Percentiles rank a stretch among this genome's conserved stretches.
Evolutionary conservation across 2,329 filamentous ascomycete species (phyloP).

Genomic region (Alternaria alternata): DNA sequence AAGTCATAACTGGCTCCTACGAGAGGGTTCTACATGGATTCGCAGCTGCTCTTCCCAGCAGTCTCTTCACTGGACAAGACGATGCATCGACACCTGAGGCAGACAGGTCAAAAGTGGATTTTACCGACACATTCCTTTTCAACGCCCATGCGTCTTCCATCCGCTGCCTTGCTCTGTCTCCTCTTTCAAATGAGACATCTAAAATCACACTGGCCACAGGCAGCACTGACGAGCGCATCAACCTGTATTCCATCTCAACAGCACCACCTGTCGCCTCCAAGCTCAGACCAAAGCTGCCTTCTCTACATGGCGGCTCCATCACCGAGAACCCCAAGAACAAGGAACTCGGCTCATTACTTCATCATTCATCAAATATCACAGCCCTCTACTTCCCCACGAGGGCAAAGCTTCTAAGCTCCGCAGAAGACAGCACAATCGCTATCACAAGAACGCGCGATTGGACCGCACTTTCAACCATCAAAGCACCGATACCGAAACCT

Average conservation of each 20-base stretch:
- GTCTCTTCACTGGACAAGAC: conserved; percentile 40
- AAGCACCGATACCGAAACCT: conserved; percentile 83
- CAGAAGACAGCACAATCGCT: conserved; percentile 90
- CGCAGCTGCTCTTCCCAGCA: conserved; percentile 71
- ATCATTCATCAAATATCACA: conserved; percentile 85
- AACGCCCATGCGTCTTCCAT: conserved; percentile 91
- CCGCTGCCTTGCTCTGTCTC: conserved; percentile 84
- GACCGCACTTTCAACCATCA: conserved; percentile 86
- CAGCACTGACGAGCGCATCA: conserved; percentile 92
- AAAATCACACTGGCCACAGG: conserved; percentile 92
- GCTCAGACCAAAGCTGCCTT: conserved; percentile 67
- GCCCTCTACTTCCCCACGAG: conserved; percentile 82
- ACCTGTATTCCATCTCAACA: conserved; percentile 85
- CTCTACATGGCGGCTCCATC: conserved; percentile 75
- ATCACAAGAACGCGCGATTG: conserved; percentile 89
- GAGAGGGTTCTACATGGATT: conserved; percentile 92
- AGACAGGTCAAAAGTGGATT: conserved; percentile 61
- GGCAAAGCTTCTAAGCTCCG: conserved; percentile 84
- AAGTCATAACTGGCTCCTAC: conserved; percentile 93
- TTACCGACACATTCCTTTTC: conserved; percentile 94
- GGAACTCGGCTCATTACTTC: conserved; percentile 84
- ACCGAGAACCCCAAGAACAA: conserved; percentile 86
- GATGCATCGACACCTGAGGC: conserved; percentile 27
- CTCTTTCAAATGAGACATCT: conserved; percentile 72
- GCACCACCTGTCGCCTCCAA: conserved; percentile 63